phyloP scores from a whole-genome alignment of 2,329 filamentous ascomycete species.

The Sphaerulina musiva region DNA sequence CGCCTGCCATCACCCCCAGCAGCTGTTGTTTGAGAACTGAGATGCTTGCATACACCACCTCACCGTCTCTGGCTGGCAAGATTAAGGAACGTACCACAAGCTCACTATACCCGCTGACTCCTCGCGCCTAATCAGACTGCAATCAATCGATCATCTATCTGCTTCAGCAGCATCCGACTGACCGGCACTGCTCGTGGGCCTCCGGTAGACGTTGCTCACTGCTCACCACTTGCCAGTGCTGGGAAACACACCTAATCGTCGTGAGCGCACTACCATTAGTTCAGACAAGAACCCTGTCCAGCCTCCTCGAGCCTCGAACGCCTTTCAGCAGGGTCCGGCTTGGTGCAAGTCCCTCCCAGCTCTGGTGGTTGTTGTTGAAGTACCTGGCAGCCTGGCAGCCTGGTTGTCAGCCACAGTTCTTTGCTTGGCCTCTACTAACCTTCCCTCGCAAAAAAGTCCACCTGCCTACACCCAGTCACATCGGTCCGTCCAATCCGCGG shows the following conservation, averaged over 20 bases:
- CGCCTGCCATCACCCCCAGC: constrained; percentile 23
- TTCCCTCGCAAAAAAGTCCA: constrained; percentile 1
- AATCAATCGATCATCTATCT: constrained; percentile 26
- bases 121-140: constrained; percentile 21
- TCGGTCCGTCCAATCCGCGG: background rate
- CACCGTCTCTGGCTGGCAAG: constrained; percentile 25
- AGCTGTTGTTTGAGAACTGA: constrained; percentile 16
- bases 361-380: constrained; percentile 8
- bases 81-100: constrained; percentile 27
- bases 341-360: constrained; percentile 12
- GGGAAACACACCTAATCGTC: constrained; percentile 18
- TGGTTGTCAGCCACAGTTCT: constrained; percentile 7
- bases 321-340: constrained; percentile 15
- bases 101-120: constrained; percentile 16
- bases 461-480: constrained; percentile 2
- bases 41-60: constrained; percentile 21
- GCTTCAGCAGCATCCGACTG: constrained; percentile 21
- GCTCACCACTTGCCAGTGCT: constrained; percentile 9
- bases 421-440: background rate
- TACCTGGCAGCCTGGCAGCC: constrained; percentile 14
- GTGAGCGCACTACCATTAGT: constrained; percentile 17
- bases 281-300: constrained; percentile 16
- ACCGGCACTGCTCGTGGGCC: constrained; percentile 13
- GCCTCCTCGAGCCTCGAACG: constrained; percentile 19
- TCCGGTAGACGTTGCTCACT: constrained; percentile 10